Evolutionary conservation across 306 rosid genomes (phyloP).

Genomic region (Myrica gale): DNA sequence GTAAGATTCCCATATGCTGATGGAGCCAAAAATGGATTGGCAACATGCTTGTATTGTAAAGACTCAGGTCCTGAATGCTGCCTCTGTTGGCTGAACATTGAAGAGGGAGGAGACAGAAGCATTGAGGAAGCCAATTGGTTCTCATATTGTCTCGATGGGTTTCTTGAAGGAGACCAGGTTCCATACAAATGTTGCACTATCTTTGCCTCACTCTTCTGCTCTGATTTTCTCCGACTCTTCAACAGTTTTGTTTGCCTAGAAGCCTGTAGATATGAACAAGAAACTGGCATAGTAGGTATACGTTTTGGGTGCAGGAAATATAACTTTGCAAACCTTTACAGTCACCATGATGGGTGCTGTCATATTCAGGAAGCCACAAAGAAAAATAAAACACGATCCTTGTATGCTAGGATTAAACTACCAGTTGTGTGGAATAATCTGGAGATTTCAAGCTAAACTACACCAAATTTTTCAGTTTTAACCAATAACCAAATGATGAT

Average conservation of each 20-base stretch:
- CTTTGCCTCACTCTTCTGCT: constrained; percentile 45
- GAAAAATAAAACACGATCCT: not conserved
- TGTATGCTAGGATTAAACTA: not conserved
- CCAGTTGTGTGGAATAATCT: not conserved
- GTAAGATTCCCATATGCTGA: constrained; percentile 48
- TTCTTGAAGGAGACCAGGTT: constrained; percentile 55
- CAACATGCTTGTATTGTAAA: constrained; percentile 47
- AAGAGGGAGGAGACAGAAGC: constrained; percentile 50
- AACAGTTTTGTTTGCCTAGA: constrained; percentile 41
- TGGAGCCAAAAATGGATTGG: constrained; percentile 49
- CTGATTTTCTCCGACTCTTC: constrained; percentile 46
- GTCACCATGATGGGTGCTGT: not conserved
- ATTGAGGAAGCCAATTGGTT: constrained; percentile 47
- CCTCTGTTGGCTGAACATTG: constrained; percentile 46
- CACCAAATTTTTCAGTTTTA: not conserved
- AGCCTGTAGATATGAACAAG: constrained; percentile 44
- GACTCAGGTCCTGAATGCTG: constrained; percentile 54
- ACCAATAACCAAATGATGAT: not conserved
- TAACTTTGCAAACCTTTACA: not conserved
- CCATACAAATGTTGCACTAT: constrained; percentile 46
- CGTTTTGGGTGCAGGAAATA: constrained; percentile 3
- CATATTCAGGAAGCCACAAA: not conserved
- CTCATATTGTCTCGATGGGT: constrained; percentile 47
- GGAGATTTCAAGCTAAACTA: not conserved
- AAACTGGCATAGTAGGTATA: constrained; percentile 13